Percentiles rank a stretch among this genome's conserved stretches.
Evolutionary conservation across 2,329 filamentous ascomycete genomes (phyloP).

Genomic region (Fusarium transvaalense): DNA sequence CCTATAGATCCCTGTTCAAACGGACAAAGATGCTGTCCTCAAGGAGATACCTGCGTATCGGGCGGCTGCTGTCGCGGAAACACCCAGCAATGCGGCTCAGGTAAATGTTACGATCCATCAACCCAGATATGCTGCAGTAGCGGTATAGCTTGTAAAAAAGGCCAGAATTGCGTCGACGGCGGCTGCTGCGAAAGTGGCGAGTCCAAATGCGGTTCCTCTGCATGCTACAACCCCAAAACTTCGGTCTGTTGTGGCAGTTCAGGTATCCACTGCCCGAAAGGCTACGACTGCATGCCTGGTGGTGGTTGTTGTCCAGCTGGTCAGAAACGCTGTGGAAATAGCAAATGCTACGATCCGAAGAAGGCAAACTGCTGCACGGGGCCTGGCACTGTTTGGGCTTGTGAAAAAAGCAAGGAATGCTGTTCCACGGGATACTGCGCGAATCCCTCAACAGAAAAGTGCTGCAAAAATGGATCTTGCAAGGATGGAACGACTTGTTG

Average conservation of each 20-base stretch:
- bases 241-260: slow-evolving; percentile 4
- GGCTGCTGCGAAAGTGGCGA: slow-evolving; percentile 6
- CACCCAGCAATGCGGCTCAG: background rate
- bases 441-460: background rate
- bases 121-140: background rate
- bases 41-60: slow-evolving; percentile 9
- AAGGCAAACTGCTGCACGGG: slow-evolving; percentile 1
- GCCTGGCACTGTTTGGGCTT: slow-evolving; percentile 2
- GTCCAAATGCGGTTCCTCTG: background rate
- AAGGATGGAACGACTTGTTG: slow-evolving; percentile 14
- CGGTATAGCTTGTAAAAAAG: background rate
- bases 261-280: background rate
- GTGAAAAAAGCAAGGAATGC: background rate
- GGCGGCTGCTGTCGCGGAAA: slow-evolving; percentile 5
- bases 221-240: background rate
- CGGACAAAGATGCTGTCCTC: slow-evolving; percentile 4
- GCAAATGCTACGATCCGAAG: slow-evolving; percentile 19
- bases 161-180: background rate
- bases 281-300: slow-evolving; percentile 7
- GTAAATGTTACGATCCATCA: background rate
- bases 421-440: slow-evolving; percentile 3
- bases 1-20: slow-evolving; percentile 2
- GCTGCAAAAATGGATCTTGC: background rate
- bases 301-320: slow-evolving; percentile 15
- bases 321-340: slow-evolving; percentile 11